Percentiles rank a stretch among this genome's conserved stretches.
These are phyloP conservation scores for Punica granatum DNA, from an alignment of 345 rosid genomes.

Conservation along the genomic window DNA sequence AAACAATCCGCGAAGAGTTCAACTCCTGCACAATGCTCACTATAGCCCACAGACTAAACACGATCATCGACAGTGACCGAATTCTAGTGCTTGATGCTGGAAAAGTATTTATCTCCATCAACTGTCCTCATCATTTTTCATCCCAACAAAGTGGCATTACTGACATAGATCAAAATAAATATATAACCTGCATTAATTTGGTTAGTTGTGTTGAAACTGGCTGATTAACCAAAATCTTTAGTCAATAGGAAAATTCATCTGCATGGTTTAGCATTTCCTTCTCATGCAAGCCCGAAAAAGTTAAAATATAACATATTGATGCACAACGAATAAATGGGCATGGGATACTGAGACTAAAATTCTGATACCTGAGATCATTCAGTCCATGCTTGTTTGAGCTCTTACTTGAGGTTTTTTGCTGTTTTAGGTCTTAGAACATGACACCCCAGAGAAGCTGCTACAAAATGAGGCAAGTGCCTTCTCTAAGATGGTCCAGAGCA, in stretches of 20 bases:
- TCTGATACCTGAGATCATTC: no score
- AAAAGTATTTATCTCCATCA: conserved; percentile 33
- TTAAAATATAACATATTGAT: no score
- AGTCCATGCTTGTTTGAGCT: neutral
- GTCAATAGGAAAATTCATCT: neutral
- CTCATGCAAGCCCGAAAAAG: no score
- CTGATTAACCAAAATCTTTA: neutral
- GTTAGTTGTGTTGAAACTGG: neutral
- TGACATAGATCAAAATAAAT: neutral
- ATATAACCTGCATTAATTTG: neutral
- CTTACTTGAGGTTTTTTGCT: neutral
- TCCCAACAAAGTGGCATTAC: no score
- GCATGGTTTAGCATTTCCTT: neutral
- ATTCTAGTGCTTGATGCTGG: conserved; percentile 86
- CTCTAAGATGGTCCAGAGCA: conserved; percentile 66
- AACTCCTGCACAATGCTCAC: conserved; percentile 79
- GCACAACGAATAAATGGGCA: no score
- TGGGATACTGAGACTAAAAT: no score
- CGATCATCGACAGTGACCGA: conserved; percentile 70
- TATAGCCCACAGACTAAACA: conserved; percentile 87
- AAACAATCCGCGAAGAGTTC: conserved; percentile 84
- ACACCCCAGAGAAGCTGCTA: conserved; percentile 59
- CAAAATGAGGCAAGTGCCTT: conserved; percentile 49
- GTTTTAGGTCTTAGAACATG: conserved; percentile 63
- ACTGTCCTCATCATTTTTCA: neutral